A percentile compares a stretch with the other conserved stretches of the same genome.
These are phyloP conservation scores for Calonectria pauciramosa DNA, from an alignment of 2,329 filamentous ascomycete genomes.

Conservation along the genomic window DNA sequence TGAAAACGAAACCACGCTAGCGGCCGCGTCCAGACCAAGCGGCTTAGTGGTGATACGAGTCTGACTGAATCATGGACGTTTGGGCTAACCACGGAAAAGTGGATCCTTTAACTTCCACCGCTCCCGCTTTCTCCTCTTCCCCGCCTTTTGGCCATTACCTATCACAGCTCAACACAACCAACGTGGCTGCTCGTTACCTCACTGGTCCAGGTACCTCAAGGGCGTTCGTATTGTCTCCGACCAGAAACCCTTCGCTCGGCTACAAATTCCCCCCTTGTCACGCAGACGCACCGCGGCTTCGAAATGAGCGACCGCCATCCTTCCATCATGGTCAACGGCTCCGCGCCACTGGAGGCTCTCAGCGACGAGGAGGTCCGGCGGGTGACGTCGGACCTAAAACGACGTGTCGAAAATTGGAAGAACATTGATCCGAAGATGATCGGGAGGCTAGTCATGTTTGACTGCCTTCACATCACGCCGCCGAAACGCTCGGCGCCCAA, in stretches of 20 bases:
- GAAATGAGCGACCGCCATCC: not conserved
- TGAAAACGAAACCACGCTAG: not conserved
- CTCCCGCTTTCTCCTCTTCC: constrained; percentile 1
- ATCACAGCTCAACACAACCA: constrained; percentile 1
- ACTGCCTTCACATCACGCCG: not conserved
- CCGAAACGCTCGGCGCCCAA: not conserved
- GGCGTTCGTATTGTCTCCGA: too few relatives aligned
- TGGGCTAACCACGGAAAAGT: constrained; percentile 5
- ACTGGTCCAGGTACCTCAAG: not conserved
- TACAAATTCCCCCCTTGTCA: not conserved
- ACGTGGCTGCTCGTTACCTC: constrained; percentile 5
- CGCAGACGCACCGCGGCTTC: too few relatives aligned
- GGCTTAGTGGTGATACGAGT: constrained; percentile 3
- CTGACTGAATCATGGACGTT: constrained; percentile 9
- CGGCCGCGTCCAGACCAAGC: not conserved
- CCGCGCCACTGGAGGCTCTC: not conserved
- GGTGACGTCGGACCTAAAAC: not conserved
- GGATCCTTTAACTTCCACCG: constrained; percentile 4
- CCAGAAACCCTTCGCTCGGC: not conserved
- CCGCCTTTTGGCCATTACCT: constrained; percentile 7
- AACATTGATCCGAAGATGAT: constrained; percentile 7
- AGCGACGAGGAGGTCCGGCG: not conserved
- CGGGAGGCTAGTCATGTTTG: not conserved
- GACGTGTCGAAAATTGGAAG: constrained; percentile 11
- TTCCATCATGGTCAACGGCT: not conserved